Conservation (phyloP, 331 rosid genomes). For the Acacia concinna region DNA sequence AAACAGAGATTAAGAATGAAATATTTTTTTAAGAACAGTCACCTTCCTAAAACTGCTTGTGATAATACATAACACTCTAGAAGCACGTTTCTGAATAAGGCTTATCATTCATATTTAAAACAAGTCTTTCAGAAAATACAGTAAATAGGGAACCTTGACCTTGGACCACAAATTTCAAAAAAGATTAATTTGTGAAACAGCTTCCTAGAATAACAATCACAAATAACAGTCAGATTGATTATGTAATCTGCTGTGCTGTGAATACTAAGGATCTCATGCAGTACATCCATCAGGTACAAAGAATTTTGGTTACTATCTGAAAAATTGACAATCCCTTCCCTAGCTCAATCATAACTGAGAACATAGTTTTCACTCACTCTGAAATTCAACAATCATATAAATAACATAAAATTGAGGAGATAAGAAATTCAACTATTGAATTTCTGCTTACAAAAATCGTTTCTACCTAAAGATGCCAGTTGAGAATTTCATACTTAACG, state of each 20-base stretch:
- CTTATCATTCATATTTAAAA: background rate
- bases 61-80: background rate
- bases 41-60: background rate
- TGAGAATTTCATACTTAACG: slow-evolving; percentile 1
- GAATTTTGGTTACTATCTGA: background rate
- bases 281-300: background rate
- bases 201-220: background rate
- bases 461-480: slow-evolving; percentile 24
- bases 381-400: slow-evolving; percentile 11
- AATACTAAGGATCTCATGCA: background rate
- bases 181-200: background rate
- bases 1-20: background rate
- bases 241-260: background rate
- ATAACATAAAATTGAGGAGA: slow-evolving; percentile 4
- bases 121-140: background rate
- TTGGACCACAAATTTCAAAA: background rate
- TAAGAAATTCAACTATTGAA: slow-evolving; percentile 13
- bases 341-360: background rate
- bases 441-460: too few species aligned
- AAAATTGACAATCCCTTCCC: background rate
- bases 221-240: background rate
- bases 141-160: background rate
- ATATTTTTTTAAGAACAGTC: background rate
- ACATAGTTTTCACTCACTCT: background rate
- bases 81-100: background rate